Base-by-base conservation (phyloP, 1,284 basidiomycete species). In the Cryptococcus sp. region DNA sequence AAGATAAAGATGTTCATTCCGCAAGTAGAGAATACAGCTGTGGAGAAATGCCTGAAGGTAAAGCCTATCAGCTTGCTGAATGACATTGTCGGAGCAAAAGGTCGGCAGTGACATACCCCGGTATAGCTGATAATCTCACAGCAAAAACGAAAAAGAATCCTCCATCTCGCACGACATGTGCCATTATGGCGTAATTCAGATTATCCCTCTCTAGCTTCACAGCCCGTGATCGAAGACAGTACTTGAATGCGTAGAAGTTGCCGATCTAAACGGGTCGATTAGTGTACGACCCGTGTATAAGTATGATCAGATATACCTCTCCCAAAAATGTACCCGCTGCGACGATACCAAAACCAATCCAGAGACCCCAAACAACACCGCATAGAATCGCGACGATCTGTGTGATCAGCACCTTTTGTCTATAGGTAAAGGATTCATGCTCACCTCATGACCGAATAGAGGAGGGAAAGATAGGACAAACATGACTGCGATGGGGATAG, bases 11-110 rank as follows among this genome's bases (percentile, higher is more conserved):
- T 83, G 55, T 78, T 78, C 86, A 89, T 89, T 46, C 87, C 87
- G 66, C 86, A 88, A 0, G 87, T 87, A 0, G 87, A 83, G 72
- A 90, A 90, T 3, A 90, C 82, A 14, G 86, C 86, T 1, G 88
- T 71, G 11, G 67, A 64, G 52, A 73, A 69, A 52, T 71, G 68
- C 5, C 68, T 68, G 36, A 4, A 35, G 13, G 38, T 11, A 37
- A 11, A 34, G 45, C 50, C 50, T 53, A 46, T 45, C 36, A 10
- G n/a, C 5, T 11, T n/a, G 31, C 30, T n/a, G 7, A 8, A n/a
- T 13, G 6, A 3, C 23, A 54, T 36, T 11, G n/a, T 44, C 13
- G 23, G 23, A 23, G 1, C 11, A 31, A 31, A 46, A 8, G 30
- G 31, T 54, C 8, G 52, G 49, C 43, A n/a, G 4, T 8, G 11